Base-by-base conservation (phyloP, 805 yeast genomes). In the Kazachstania martiniae region DNA sequence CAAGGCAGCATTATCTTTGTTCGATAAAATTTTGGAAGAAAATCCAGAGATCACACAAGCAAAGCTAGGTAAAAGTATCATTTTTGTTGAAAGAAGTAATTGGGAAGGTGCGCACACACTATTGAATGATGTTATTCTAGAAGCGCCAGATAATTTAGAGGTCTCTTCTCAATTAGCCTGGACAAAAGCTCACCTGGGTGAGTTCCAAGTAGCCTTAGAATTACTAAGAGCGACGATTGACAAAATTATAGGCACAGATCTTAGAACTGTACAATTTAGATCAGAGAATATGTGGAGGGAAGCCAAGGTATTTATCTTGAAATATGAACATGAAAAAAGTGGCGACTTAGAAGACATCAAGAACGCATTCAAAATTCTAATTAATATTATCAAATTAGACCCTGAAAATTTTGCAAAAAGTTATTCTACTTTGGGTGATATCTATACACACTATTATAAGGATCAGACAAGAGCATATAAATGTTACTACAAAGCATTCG, bases 401-500 rank as follows among this genome's bases (percentile, higher is more conserved):
- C 68, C 72, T 13, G 72, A 75, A 19, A 72, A 67, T 18, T 72
- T 65, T 51, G 87, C 95, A 0, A 77, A 93, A 2, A 72, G 94
- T 0, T 91, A 76, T 51, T 77, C 95, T 0, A 68, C 85, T 2
- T 59, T 91, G 17, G 98, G 98, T 16, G 53, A 68, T 31, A 63
- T 84, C n/a, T 87, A 84, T 46, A 56, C 68, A 4, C 66, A 69
- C 2, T 61, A 68, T 37, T 75, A 66, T 38, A 56, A 63, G 8
- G 95, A 86, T 47, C 50, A 57, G 18, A 59, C 61, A 0, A 69
- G 91, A 29, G 94, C 96, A 0, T 75, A 76, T 33, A 85, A 84
- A 50, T 86, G 95, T 53, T 89, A 78, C 52, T 74, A 78, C 51
- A 83, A 77, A 47, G 95, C 97, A 0, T 82, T 89, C 51, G 96